Evolutionary conservation across 1,284 basidiomycete genomes (phyloP), one percentile per base, ranked within the genome.

Genomic region (Inonotus obliquus): DNA sequence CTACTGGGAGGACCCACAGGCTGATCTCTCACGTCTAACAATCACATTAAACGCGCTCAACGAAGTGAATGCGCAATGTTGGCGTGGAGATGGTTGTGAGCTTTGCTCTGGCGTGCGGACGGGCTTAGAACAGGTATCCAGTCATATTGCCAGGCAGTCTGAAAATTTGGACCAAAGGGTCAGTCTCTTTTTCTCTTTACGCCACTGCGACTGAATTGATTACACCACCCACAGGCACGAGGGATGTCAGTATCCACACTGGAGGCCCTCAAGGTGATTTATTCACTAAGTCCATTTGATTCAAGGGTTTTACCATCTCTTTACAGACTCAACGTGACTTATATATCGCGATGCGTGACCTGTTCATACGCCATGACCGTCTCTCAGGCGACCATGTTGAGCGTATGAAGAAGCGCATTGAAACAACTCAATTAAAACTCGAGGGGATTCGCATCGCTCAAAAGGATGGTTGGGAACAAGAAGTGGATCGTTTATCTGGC

Each of bases 331-430:
- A 97, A 72, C 85, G 94, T 45, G 95, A 98, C 70, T 78, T 97
- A 3, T 96, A 94, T 72, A 77, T 92, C 47, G 86, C 92, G 7
- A 87, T 90, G 71, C 84, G 91, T 21, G 93, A 95, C 68, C 79
- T 96, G 3, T 91, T 96, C 70, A 77, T 85, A 52, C 85, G 94
- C 23, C 89, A 94, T 67, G 90, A 92, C 63, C 84, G 86, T 37
- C 79, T 96, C 39, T 92, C 92, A 0, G 81, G 85, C 41, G 95
- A 97, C 69, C 83, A 87, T 66, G 92, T 95, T 1, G 93, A 96
- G 57, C 82, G 88, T 35, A 77, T 97, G 60, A 89, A 87, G 73
- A 95, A 92, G 69, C 86, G 91, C 37, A 86, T 95, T 27, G 92
- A 95, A 60, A 76, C 76, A 0, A 88, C 83, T 58, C 85, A 87